phyloP scores from a whole-genome alignment of 352 stramenopile species.

The Phytophthora megakarya region DNA sequence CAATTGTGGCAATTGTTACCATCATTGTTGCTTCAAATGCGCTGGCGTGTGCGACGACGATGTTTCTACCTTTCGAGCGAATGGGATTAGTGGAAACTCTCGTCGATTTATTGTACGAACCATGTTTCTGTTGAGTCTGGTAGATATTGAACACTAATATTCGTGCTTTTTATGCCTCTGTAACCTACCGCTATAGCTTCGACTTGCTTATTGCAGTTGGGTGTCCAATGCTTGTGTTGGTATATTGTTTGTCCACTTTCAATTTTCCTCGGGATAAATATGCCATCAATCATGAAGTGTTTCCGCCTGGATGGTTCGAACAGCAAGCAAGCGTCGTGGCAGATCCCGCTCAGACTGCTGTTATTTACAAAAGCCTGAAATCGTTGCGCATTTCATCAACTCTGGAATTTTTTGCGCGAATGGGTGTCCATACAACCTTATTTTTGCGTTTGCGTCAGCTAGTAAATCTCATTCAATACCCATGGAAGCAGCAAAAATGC shows the following conservation, averaged over 20 bases:
- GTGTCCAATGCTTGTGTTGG: slow-evolving; percentile 39
- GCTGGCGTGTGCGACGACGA: slow-evolving; percentile 9
- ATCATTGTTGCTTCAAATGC: slow-evolving; percentile 28
- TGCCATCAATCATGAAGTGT: slow-evolving; percentile 41
- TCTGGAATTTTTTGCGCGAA: slow-evolving; percentile 30
- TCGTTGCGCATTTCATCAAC: slow-evolving; percentile 37
- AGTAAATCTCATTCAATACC: slow-evolving; percentile 13
- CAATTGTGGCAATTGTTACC: slow-evolving; percentile 30
- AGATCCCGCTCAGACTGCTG: slow-evolving; percentile 30
- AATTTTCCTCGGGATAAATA: slow-evolving; percentile 34
- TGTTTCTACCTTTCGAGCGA: slow-evolving; percentile 23
- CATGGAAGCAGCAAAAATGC: neutral
- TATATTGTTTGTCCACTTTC: slow-evolving; percentile 43
- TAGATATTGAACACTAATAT: neutral
- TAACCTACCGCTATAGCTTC: slow-evolving; percentile 35
- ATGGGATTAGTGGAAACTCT: slow-evolving; percentile 18
- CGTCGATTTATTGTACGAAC: slow-evolving; percentile 14
- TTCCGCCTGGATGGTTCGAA: slow-evolving; percentile 38
- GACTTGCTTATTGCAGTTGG: slow-evolving; percentile 39
- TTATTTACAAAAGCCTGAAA: slow-evolving; percentile 37
- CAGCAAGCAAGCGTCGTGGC: slow-evolving; percentile 30
- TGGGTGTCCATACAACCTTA: slow-evolving; percentile 34
- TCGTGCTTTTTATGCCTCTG: neutral
- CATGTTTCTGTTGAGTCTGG: neutral
- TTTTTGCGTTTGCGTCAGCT: slow-evolving; percentile 28